Evolutionary conservation across 495 filamentous ascomycete species (phyloP).

Genomic region (Daldinia grandis): DNA sequence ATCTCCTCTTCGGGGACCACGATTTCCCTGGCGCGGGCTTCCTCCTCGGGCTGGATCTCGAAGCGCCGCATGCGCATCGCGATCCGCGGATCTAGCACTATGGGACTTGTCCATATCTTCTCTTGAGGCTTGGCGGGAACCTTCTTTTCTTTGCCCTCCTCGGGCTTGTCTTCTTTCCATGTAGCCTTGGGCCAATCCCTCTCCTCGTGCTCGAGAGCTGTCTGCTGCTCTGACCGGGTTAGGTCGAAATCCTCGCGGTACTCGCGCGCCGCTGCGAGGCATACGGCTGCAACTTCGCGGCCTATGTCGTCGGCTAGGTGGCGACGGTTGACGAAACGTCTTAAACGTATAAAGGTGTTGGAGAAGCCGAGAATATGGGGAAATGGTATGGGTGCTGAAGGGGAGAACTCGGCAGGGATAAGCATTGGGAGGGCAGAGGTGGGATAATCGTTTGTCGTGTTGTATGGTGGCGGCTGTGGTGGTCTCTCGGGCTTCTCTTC

Average conservation of each 20-base stretch:
- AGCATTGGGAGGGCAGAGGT: conserved; percentile 65
- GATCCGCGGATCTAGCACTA: conserved; percentile 83
- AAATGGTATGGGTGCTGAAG: conserved; percentile 75
- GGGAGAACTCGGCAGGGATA: conserved; percentile 68
- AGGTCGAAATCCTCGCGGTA: conserved; percentile 47
- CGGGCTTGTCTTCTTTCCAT: conserved; percentile 71
- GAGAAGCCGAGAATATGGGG: conserved; percentile 94
- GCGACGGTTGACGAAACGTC: conserved; percentile 89
- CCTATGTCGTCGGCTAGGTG: conserved; percentile 86
- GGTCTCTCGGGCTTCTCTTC: conserved; percentile 59
- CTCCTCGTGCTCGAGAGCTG: conserved; percentile 79
- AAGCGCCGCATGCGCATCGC: conserved; percentile 83
- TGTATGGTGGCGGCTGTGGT: conserved; percentile 68
- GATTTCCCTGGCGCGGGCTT: conserved; percentile 70
- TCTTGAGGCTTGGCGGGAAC: conserved; percentile 49
- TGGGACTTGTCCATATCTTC: conserved; percentile 76
- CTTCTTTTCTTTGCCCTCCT: conserved; percentile 62
- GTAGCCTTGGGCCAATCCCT: conserved; percentile 85
- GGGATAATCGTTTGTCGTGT: conserved; percentile 73
- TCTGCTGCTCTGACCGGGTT: conserved; percentile 69
- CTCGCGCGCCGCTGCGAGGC: conserved; percentile 69
- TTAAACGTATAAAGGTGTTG: conserved; percentile 85
- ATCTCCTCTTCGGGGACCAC: conserved; percentile 71
- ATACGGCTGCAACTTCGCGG: conserved; percentile 85
- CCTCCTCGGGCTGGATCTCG: conserved; percentile 69